Conservation (phyloP, 2,329 filamentous ascomycete species). For the Scleromitrula shiraiana region DNA sequence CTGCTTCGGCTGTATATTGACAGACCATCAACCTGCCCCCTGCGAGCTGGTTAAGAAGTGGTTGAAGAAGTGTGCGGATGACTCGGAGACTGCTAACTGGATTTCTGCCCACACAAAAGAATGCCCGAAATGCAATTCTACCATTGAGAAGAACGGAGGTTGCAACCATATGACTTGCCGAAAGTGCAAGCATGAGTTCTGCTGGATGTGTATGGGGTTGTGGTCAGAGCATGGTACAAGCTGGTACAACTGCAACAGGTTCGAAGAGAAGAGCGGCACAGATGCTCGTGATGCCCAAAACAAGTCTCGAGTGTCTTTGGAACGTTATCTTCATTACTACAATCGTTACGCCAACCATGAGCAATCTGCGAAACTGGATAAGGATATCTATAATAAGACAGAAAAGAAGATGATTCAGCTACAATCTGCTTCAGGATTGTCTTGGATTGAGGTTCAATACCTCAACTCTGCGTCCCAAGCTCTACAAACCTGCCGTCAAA, state of each 20-base stretch:
- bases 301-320: conserved; percentile 78
- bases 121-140: conserved; percentile 90
- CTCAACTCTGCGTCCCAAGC: conserved; percentile 88
- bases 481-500: conserved; percentile 94
- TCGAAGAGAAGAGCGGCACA: conserved; percentile 87
- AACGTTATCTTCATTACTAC: conserved; percentile 98
- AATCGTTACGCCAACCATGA: conserved; percentile 99
- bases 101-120: conserved; percentile 99
- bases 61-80: conserved; percentile 97
- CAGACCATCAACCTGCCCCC: conserved; percentile 88
- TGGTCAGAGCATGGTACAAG: conserved; percentile 98
- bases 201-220: conserved; percentile 99
- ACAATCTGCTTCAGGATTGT: conserved; percentile 89
- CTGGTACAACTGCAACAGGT: conserved; percentile 99
- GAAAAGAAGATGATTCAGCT: conserved; percentile 99
- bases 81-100: conserved; percentile 98
- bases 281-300: conserved; percentile 90
- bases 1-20: conserved; percentile 88
- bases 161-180: conserved; percentile 98
- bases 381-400: conserved; percentile 90
- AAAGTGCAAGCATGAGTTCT: conserved; percentile 95
- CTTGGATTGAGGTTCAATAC: conserved; percentile 99
- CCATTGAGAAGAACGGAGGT: conserved; percentile 97
- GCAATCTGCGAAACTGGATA: conserved; percentile 92
- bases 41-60: conserved; percentile 88